Percentiles rank a stretch among this genome's conserved stretches.
Conservation (phyloP, 1,284 basidiomycete genomes). For the Ganoderma resinaceum region DNA sequence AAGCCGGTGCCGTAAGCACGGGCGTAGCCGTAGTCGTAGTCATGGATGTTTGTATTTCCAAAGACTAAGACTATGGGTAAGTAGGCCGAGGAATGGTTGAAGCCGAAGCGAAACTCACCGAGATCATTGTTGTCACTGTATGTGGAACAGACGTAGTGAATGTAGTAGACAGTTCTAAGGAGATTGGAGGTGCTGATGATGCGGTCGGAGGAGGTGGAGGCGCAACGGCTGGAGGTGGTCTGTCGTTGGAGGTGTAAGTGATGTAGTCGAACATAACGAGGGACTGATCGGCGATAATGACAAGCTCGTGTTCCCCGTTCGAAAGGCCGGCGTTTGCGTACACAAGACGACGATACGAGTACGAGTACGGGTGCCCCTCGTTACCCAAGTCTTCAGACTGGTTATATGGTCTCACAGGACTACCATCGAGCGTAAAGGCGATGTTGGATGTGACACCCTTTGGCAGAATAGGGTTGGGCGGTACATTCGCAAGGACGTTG, state of each 20-base stretch:
- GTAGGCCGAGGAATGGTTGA: not conserved
- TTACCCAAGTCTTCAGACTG: not conserved
- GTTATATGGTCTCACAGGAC: not conserved
- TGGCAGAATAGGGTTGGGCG: not conserved
- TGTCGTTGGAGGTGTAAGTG: not conserved
- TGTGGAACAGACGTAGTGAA: not conserved
- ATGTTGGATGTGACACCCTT: not conserved
- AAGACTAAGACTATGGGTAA: not conserved
- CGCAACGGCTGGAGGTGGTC: not conserved
- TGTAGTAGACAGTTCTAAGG: not conserved
- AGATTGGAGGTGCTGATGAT: not conserved
- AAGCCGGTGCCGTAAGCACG: not conserved
- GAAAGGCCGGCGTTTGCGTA: not conserved
- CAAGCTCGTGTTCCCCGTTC: not conserved
- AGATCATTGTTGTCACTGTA: not conserved
- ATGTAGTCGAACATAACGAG: slow-evolving; percentile 1
- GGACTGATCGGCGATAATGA: not conserved
- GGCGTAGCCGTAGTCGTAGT: not conserved
- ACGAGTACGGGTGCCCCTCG: not conserved
- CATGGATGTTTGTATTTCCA: not conserved
- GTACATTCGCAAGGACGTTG: slow-evolving; percentile 12
- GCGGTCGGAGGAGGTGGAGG: not conserved
- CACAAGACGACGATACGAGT: not conserved
- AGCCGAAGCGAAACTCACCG: not conserved
- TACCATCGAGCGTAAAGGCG: not conserved